Conservation (phyloP, 2,329 filamentous ascomycete species). For the Fusarium illudens region DNA sequence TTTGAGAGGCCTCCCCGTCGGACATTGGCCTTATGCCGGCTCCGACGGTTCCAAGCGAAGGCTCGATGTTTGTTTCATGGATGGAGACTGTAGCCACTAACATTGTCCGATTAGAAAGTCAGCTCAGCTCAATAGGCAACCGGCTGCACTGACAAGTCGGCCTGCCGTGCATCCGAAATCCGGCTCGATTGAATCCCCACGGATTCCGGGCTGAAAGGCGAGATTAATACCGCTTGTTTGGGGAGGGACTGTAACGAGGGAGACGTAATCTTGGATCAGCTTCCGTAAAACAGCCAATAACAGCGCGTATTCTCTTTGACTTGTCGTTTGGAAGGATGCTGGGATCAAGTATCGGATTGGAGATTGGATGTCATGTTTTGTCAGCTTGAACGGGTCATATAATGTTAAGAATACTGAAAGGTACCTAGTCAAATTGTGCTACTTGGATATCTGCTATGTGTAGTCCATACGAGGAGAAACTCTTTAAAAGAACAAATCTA, state of each 20-base stretch:
- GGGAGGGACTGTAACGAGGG: neutral
- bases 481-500: too few relatives aligned
- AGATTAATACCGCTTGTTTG: neutral
- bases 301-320: fast-evolving
- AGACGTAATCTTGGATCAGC: neutral
- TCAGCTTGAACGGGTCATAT: too few relatives aligned
- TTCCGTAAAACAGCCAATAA: neutral
- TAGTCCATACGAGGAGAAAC: too few relatives aligned
- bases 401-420: too few relatives aligned
- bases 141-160: neutral
- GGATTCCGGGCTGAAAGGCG: neutral
- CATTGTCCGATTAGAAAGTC: neutral
- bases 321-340: too few relatives aligned
- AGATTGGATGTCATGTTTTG: too few relatives aligned
- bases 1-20: neutral
- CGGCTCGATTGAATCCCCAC: neutral
- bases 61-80: neutral
- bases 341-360: too few relatives aligned
- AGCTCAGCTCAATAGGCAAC: neutral
- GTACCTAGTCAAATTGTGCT: too few relatives aligned
- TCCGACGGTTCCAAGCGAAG: neutral
- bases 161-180: neutral
- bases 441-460: too few relatives aligned
- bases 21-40: neutral
- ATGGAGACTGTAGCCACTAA: neutral